Evolutionary conservation across 352 stramenopile species (phyloP), one percentile per base, ranked within the genome.

Genomic region (Pythium periplocum): DNA sequence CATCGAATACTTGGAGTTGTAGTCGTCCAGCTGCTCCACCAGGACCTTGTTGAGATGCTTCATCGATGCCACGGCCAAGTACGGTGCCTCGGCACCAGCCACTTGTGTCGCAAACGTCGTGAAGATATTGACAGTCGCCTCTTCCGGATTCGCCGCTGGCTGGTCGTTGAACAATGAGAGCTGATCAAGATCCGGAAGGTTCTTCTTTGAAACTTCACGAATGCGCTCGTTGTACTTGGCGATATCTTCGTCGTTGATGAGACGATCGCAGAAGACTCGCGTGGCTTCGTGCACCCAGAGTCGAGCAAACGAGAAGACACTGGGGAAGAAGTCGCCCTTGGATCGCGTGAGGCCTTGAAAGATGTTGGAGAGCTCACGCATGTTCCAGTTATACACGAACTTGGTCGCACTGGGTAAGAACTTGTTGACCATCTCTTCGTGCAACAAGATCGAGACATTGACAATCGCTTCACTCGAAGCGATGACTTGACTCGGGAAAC

Each of bases 331-430:
- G 40, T 98, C 89, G 30, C 84, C 82, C 59, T 96, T 97, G 6
- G 93, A 90, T 2, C 91, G 82, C 36, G 90, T 97, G 32, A 96
- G 78, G 2, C 93, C 92, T 70, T 99, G 96, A 64, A 98, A 98
- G 48, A 98, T 95, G 53, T 98, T 98, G 4, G 84, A 96, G 3
- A 99, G 71, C 57, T 98, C 93, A 11, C 95, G 87, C 93, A 95
- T 98, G 70, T 98, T 98, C 94, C 96, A 98, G 62, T 98, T 98
- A 75, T 99, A 98, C 57, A 98, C 97, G 63, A 98, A 98, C 64
- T 98, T 97, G n/a, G 97, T 93, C 42, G 94, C 95, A 40, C 88
- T 98, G 2, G 95, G 95, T 4, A 98, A 66, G 68, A 98, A 99
- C 45, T 94, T 93, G 39, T 92, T 82, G 36, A 83, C 85, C 59